Conservation (phyloP, 805 yeast genomes). For the Zygosaccharomyces pseudorouxii region DNA sequence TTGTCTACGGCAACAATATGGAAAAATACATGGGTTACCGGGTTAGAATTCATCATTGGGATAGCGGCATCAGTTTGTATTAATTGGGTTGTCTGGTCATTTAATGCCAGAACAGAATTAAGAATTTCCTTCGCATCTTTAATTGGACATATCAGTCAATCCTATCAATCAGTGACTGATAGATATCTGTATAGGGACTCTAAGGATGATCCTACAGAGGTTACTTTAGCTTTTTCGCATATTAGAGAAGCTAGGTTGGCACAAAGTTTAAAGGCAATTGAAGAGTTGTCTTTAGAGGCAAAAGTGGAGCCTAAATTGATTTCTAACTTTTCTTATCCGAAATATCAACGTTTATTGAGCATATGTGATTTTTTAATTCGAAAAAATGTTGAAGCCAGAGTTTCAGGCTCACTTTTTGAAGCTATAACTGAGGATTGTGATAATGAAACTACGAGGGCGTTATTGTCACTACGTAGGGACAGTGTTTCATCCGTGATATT, state of each 20-base stretch:
- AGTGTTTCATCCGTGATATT: slow-evolving; percentile 44
- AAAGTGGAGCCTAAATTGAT: slow-evolving; percentile 37
- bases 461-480: slow-evolving; percentile 44
- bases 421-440: slow-evolving; percentile 42
- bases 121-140: slow-evolving; percentile 38
- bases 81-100: slow-evolving; percentile 48
- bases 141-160: slow-evolving; percentile 41
- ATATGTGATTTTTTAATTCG: slow-evolving; percentile 41
- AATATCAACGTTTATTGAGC: slow-evolving; percentile 35
- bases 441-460: slow-evolving; percentile 36
- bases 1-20: slow-evolving; percentile 30
- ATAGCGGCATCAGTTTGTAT: slow-evolving; percentile 36
- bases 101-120: slow-evolving; percentile 41
- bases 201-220: slow-evolving; percentile 44
- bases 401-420: slow-evolving; percentile 44
- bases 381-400: slow-evolving; percentile 45
- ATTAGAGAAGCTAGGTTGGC: slow-evolving; percentile 47
- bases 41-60: slow-evolving; percentile 40
- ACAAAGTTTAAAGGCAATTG: slow-evolving; percentile 40
- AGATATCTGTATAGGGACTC: slow-evolving; percentile 46
- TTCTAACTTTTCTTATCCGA: slow-evolving; percentile 33
- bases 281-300: slow-evolving; percentile 36
- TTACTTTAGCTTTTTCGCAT: slow-evolving; percentile 41
- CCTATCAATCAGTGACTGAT: slow-evolving; percentile 46
- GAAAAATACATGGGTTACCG: slow-evolving; percentile 40